phyloP scores from a whole-genome alignment of 108 stramenopile species.

The Skeletonema potamos region DNA sequence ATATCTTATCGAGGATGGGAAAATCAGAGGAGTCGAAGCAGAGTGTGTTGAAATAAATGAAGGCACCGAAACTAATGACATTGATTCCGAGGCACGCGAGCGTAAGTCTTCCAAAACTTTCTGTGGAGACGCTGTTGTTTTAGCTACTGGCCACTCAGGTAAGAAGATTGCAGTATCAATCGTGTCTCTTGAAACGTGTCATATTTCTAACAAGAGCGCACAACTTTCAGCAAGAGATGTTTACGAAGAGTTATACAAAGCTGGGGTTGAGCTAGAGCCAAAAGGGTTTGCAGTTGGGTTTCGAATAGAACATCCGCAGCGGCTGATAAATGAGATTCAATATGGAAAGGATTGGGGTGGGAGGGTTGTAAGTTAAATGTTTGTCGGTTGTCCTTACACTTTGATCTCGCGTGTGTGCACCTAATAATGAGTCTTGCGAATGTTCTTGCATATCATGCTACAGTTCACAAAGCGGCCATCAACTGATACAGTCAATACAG shows the following conservation, averaged over 20 bases:
- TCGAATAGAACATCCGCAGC: slow-evolving; percentile 93
- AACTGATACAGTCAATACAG: slow-evolving; percentile 67
- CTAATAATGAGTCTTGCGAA: not conserved
- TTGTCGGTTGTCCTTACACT: not conserved
- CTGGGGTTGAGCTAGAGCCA: slow-evolving; percentile 76
- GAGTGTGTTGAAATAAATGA: slow-evolving; percentile 21
- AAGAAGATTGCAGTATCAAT: not conserved
- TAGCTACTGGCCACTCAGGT: slow-evolving; percentile 87
- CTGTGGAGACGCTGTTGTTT: slow-evolving; percentile 72
- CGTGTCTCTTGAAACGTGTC: not conserved
- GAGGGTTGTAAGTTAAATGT: slow-evolving; percentile 47
- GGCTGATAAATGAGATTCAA: slow-evolving; percentile 81
- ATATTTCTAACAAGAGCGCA: not conserved
- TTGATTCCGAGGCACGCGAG: not conserved
- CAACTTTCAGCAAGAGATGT: slow-evolving; percentile 74
- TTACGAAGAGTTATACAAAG: slow-evolving; percentile 76
- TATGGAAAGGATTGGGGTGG: slow-evolving; percentile 85
- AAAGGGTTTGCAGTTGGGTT: slow-evolving; percentile 97
- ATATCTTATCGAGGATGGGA: slow-evolving; percentile 52
- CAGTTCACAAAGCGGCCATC: slow-evolving; percentile 58
- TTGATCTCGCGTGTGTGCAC: not conserved
- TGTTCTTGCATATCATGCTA: not conserved
- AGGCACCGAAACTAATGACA: slow-evolving; percentile 1
- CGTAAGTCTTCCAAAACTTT: slow-evolving; percentile 16
- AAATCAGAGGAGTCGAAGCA: slow-evolving; percentile 48